Percentiles rank a stretch among this genome's conserved stretches.
Evolutionary conservation across 2,329 filamentous ascomycete genomes (phyloP).

Genomic region (Exophiala sideris): DNA sequence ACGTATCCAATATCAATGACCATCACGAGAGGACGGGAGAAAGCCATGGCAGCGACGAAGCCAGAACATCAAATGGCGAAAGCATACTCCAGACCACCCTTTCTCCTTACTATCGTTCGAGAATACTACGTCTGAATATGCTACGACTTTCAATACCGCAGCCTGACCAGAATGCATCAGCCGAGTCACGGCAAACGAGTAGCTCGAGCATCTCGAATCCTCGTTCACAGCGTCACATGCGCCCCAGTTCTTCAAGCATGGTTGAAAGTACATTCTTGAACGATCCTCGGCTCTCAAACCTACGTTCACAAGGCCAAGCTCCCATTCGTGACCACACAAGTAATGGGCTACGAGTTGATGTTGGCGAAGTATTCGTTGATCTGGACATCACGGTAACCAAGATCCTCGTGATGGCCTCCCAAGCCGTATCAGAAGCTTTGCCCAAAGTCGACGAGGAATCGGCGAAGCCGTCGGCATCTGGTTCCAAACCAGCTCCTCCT

Average conservation of each 20-base stretch:
- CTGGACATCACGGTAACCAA: constrained; percentile 22
- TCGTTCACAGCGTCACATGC: background rate
- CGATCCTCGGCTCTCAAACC: constrained; percentile 8
- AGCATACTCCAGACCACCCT: constrained; percentile 17
- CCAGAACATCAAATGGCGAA: constrained; percentile 11
- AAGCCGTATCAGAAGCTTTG: constrained; percentile 12
- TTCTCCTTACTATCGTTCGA: constrained; percentile 18
- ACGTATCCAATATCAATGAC: background rate
- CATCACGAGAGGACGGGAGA: background rate
- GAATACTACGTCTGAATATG: constrained; percentile 15
- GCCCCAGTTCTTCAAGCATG: constrained; percentile 1
- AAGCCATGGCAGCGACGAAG: background rate
- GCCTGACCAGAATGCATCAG: background rate
- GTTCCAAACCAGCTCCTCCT: constrained; percentile 1
- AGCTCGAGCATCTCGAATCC: too few relatives aligned
- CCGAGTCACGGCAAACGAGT: background rate
- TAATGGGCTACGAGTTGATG: constrained; percentile 5
- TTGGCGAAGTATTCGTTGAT: constrained; percentile 20
- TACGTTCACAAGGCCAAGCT: background rate
- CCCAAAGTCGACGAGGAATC: background rate
- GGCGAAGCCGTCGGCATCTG: background rate
- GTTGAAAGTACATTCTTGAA: constrained; percentile 16
- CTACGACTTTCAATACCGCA: constrained; percentile 12
- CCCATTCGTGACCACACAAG: background rate
- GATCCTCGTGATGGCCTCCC: constrained; percentile 17